Conservation (phyloP, 140 eudicot species). For the Erigeron philadelphicus region DNA sequence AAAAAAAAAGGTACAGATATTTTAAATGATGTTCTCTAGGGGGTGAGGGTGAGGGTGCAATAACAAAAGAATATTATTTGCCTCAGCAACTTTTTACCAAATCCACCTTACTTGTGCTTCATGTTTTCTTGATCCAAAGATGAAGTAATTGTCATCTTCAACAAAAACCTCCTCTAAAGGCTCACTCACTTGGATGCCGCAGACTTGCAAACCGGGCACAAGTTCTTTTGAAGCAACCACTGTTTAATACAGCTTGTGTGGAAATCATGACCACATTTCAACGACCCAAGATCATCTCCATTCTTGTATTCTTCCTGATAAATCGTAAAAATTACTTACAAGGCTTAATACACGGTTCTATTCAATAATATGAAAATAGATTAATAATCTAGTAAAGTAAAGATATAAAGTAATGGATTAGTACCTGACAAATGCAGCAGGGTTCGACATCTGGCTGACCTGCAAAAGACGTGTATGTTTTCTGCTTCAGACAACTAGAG, state of each 20-base stretch:
- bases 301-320: conserved; percentile 65
- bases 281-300: conserved; percentile 62
- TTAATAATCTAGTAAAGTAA: background rate
- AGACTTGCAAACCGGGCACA: conserved; percentile 85
- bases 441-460: conserved; percentile 56
- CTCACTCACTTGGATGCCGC: conserved; percentile 40
- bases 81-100: conserved; percentile 19
- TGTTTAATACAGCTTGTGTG: conserved; percentile 66
- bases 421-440: conserved; percentile 80
- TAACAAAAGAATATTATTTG: conserved; percentile 18
- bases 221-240: conserved; percentile 79
- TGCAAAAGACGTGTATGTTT: conserved; percentile 23
- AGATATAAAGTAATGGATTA: conserved; percentile 9
- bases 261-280: conserved; percentile 84
- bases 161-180: conserved; percentile 11
- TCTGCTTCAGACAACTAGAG: conserved; percentile 39
- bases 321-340: background rate
- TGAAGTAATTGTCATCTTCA: conserved; percentile 27
- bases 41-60: background rate
- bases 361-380: background rate
- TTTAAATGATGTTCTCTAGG: conserved; percentile 14
- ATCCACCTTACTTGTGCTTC: conserved; percentile 25
- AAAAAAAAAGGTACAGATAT: conserved; percentile 22
- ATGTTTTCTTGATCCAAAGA: conserved; percentile 15
- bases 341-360: background rate